These are phyloP conservation scores for Setaria italica DNA, from an alignment of 202 grass and related monocot species.

Conservation along the genomic window DNA sequence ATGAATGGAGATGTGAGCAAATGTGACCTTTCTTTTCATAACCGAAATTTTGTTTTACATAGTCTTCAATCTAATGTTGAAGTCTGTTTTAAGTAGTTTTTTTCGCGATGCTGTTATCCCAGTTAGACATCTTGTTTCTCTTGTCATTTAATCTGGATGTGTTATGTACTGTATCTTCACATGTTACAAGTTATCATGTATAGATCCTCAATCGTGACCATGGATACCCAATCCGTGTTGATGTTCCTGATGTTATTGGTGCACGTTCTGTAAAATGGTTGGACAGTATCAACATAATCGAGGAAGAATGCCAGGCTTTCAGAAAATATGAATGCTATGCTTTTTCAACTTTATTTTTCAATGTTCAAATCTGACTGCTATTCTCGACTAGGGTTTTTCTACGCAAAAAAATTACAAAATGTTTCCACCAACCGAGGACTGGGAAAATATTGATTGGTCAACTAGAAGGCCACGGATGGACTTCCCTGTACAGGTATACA, in stretches of 20 bases:
- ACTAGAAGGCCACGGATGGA: conserved; percentile 94
- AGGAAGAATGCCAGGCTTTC: conserved; percentile 93
- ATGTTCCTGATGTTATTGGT: conserved; percentile 93
- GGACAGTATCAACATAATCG: conserved; percentile 77
- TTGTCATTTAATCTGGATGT: background rate
- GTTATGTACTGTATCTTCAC: background rate
- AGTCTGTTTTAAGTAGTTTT: conserved; percentile 13
- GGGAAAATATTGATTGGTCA: conserved; percentile 97
- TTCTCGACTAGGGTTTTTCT: conserved; percentile 77
- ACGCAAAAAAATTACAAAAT: conserved; percentile 99
- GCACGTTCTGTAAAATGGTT: conserved; percentile 98
- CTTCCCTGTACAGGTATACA: conserved; percentile 91
- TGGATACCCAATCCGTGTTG: conserved; percentile 86
- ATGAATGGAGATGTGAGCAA: conserved; percentile 93
- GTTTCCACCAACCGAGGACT: conserved; percentile 94
- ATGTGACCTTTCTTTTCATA: conserved; percentile 30
- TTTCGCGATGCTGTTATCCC: background rate
- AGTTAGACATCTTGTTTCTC: background rate
- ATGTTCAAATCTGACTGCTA: conserved; percentile 33
- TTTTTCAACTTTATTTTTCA: background rate
- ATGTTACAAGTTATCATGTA: conserved; percentile 36
- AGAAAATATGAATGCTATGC: conserved; percentile 35
- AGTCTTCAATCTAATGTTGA: background rate
- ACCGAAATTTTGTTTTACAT: conserved; percentile 17
- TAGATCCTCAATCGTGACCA: conserved; percentile 93